These are phyloP conservation scores for Entomortierella beljakovae DNA, from an alignment of 192 early-diverging fungal species.

Conservation along the genomic window DNA sequence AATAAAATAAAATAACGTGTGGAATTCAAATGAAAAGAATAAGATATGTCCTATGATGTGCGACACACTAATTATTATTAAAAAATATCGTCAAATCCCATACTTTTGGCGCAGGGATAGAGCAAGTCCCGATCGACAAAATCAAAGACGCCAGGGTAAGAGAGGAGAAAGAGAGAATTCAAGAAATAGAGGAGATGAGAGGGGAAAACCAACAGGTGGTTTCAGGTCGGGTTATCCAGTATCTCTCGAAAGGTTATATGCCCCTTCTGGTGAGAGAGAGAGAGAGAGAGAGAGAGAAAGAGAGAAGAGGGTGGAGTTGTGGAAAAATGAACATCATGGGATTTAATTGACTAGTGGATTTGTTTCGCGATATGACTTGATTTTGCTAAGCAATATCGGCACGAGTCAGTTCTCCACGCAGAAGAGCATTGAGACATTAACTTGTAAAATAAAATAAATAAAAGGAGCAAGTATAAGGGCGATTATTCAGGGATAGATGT, in stretches of 20 bases:
- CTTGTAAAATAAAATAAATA: too few relatives aligned
- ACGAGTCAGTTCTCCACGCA: not conserved
- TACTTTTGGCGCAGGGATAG: not conserved
- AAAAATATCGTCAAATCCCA: not conserved
- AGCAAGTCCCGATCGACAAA: not conserved
- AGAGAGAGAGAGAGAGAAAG: too few relatives aligned
- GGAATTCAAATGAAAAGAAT: not conserved
- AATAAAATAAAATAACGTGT: not conserved
- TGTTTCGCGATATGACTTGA: too few relatives aligned
- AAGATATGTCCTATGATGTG: not conserved
- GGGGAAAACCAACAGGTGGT: too few relatives aligned
- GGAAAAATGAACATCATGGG: too few relatives aligned
- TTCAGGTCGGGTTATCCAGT: too few relatives aligned
- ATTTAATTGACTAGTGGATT: too few relatives aligned
- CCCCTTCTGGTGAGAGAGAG: too few relatives aligned
- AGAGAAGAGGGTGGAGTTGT: too few relatives aligned
- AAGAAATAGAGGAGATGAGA: not conserved
- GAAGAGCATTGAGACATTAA: not conserved
- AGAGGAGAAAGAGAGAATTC: not conserved
- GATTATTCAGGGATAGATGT: constrained; percentile 2
- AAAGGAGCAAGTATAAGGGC: not conserved
- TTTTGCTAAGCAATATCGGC: not conserved
- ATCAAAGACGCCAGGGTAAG: not conserved
- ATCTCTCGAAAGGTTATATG: too few relatives aligned
- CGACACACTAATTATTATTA: too few relatives aligned